These are phyloP conservation scores for Miscanthus lutarioriparius DNA, from an alignment of 176 grass and related monocot genomes.

Conservation along the genomic window DNA sequence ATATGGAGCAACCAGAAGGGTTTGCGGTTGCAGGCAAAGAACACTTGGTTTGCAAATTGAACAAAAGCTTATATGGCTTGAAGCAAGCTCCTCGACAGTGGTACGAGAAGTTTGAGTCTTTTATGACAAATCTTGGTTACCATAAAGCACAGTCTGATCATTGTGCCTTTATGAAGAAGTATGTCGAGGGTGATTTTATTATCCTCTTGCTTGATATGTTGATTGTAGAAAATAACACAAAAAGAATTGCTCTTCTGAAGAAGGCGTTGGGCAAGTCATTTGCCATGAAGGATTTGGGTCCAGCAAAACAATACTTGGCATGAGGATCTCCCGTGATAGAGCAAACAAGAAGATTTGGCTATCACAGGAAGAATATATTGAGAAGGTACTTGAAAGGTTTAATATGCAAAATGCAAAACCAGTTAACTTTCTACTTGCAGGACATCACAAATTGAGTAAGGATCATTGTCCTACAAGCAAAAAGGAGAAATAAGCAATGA, in stretches of 20 bases:
- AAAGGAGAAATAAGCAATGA: no score
- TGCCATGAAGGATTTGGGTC: slow-evolving; percentile 31
- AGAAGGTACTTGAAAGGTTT: background rate
- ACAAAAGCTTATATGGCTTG: slow-evolving; percentile 5
- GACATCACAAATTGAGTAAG: background rate
- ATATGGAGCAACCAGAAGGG: no score
- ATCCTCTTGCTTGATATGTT: slow-evolving; percentile 24
- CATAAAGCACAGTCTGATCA: background rate
- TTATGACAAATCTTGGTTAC: background rate
- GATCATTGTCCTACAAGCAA: no score
- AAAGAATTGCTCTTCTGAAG: background rate
- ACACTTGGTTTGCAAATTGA: background rate
- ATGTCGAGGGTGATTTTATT: background rate
- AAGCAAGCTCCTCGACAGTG: slow-evolving; percentile 13
- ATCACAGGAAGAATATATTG: background rate
- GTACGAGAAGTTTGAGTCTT: no score
- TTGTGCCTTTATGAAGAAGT: slow-evolving; percentile 30
- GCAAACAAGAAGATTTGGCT: background rate
- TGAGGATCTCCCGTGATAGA: background rate
- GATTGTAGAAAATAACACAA: background rate
- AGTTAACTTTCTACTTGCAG: background rate
- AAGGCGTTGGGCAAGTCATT: background rate
- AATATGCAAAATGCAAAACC: background rate
- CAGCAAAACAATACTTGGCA: background rate
- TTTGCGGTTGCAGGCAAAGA: no score